Evolutionary conservation across 345 rosid species (phyloP).

Genomic region (Dovyalis caffra): DNA sequence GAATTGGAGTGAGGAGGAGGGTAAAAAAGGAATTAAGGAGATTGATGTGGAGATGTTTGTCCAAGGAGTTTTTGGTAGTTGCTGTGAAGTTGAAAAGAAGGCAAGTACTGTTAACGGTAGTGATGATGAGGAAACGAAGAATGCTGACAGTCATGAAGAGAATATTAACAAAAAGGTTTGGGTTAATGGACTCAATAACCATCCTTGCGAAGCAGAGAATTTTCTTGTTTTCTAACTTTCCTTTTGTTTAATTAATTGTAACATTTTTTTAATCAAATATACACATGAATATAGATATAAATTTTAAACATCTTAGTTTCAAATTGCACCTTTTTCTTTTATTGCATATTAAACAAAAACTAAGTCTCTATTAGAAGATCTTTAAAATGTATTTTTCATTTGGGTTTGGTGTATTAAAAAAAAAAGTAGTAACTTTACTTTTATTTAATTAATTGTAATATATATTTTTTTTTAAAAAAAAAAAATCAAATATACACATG

Average conservation of each 20-base stretch:
- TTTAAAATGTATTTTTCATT: no score
- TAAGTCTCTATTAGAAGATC: no score
- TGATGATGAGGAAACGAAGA: not conserved
- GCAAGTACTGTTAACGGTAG: no score
- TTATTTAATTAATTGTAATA: not conserved
- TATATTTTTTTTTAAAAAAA: not conserved
- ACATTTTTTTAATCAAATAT: no score
- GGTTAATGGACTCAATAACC: constrained; percentile 20
- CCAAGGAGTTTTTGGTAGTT: constrained; percentile 47
- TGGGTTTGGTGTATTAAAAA: no score
- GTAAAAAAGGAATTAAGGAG: constrained; percentile 19
- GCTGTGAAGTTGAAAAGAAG: no score
- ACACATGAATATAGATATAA: no score
- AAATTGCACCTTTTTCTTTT: no score
- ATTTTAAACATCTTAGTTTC: no score
- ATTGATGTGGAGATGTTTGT: constrained; percentile 69
- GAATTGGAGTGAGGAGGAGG: constrained; percentile 19
- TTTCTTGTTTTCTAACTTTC: constrained; percentile 42
- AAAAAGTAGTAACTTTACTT: constrained; percentile 17
- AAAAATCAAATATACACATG: no score
- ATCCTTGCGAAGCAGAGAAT: constrained; percentile 10
- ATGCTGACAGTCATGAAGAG: not conserved
- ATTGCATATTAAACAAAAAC: no score
- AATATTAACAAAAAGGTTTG: not conserved
- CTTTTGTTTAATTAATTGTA: no score